A percentile compares a stretch with the other conserved stretches of the same genome.
phyloP scores from a whole-genome alignment of 75 land plant genomes.

The Picea glauca region DNA sequence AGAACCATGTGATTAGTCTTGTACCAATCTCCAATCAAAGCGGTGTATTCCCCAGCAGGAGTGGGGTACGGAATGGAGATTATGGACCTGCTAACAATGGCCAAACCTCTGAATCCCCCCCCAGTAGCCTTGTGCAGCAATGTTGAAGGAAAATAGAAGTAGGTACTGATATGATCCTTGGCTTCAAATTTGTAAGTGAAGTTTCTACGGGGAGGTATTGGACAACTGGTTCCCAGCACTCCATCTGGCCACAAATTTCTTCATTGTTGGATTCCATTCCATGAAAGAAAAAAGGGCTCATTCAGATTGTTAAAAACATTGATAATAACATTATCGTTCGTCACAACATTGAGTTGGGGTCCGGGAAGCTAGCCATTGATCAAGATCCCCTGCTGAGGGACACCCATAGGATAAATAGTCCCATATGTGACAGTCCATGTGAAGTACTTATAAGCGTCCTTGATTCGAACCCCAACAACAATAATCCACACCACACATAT shows the following conservation, averaged over 20 bases:
- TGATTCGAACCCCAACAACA: not conserved
- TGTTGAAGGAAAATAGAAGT: conserved; percentile 52
- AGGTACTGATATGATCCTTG: conserved; percentile 74
- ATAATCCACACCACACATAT: too few relatives aligned
- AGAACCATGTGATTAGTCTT: conserved; percentile 35
- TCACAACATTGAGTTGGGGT: conserved; percentile 47
- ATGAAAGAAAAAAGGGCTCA: conserved; percentile 61
- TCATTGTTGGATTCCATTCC: conserved; percentile 65
- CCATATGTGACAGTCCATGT: conserved; percentile 52
- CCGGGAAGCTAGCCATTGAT: conserved; percentile 74
- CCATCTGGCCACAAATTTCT: conserved; percentile 70
- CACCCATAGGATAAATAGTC: conserved; percentile 32
- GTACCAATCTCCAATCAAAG: conserved; percentile 68
- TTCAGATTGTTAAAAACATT: conserved; percentile 51
- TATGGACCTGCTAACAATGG: conserved; percentile 45
- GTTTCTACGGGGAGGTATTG: conserved; percentile 54
- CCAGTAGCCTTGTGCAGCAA: conserved; percentile 56
- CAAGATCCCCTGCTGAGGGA: conserved; percentile 54
- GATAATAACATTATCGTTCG: conserved; percentile 47
- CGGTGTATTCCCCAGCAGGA: conserved; percentile 56
- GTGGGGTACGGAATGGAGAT: conserved; percentile 58
- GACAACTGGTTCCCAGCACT: conserved; percentile 57
- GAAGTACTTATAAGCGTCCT: conserved; percentile 40
- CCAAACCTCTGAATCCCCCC: conserved; percentile 51
- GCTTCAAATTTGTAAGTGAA: conserved; percentile 56